Conservation (phyloP, 2,329 filamentous ascomycete genomes). For the Pleurostoma richardsiae region DNA sequence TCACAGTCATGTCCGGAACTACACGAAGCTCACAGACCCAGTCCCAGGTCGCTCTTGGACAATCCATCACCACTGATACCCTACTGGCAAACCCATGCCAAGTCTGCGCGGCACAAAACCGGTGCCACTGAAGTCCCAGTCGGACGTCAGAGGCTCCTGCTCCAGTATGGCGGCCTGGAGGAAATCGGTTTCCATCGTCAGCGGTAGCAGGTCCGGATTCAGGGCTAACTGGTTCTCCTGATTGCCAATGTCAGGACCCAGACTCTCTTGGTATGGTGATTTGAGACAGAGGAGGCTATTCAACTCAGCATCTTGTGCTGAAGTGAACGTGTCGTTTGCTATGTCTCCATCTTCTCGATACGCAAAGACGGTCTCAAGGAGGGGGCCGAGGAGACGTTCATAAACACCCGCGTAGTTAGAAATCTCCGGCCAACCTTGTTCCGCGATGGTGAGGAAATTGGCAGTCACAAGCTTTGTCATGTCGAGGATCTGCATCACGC, state of each 20-base stretch:
- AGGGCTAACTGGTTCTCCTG: too few species aligned
- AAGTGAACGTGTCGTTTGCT: conserved; percentile 3
- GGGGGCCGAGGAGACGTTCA: conserved; percentile 17
- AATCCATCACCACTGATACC: too few species aligned
- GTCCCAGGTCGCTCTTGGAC: too few species aligned
- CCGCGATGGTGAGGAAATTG: conserved; percentile 22
- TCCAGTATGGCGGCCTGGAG: too few species aligned
- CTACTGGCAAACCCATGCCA: too few species aligned
- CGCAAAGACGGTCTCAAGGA: conserved; percentile 21
- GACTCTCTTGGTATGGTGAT: conserved; percentile 2
- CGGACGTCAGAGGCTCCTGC: too few species aligned
- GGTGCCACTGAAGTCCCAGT: too few species aligned
- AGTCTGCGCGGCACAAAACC: too few species aligned
- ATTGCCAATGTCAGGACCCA: background rate
- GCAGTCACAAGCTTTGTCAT: conserved; percentile 23
- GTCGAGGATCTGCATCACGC: conserved; percentile 20
- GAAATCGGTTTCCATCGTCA: too few species aligned
- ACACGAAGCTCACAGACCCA: too few species aligned
- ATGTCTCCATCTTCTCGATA: background rate
- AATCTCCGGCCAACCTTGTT: conserved; percentile 23
- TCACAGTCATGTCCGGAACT: too few species aligned
- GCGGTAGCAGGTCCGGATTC: too few species aligned
- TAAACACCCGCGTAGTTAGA: conserved; percentile 15
- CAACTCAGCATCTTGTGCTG: conserved; percentile 11
- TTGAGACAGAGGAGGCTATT: conserved; percentile 9